Evolutionary conservation across 140 eudicot genomes (phyloP).

Genomic region (Bidens hawaiensis): DNA sequence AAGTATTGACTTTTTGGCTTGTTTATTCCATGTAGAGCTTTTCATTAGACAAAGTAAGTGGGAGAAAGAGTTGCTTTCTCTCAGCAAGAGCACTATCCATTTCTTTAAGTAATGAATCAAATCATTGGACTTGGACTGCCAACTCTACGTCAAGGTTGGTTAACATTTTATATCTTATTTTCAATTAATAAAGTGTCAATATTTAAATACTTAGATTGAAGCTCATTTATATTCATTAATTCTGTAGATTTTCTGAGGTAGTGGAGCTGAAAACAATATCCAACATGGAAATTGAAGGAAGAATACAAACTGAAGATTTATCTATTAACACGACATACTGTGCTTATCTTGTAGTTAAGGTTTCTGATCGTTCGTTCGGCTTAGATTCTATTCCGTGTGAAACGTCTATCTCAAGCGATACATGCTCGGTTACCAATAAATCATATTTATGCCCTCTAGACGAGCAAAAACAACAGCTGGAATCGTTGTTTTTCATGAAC

Average conservation of each 20-base stretch:
- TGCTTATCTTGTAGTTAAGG: constrained; percentile 45
- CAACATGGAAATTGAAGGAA: constrained; percentile 45
- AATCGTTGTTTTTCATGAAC: constrained; percentile 39
- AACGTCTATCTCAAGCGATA: constrained; percentile 20
- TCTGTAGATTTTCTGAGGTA: constrained; percentile 44
- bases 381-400: constrained; percentile 55
- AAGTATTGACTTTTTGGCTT: background rate
- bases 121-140: constrained; percentile 55
- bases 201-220: background rate
- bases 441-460: constrained; percentile 32
- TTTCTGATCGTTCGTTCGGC: constrained; percentile 41
- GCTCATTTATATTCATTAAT: background rate
- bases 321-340: constrained; percentile 48
- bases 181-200: background rate
- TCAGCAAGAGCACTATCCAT: constrained; percentile 55
- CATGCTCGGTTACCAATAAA: constrained; percentile 21
- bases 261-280: constrained; percentile 45
- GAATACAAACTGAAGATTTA: constrained; percentile 28
- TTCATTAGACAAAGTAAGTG: constrained; percentile 41
- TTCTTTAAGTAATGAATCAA: constrained; percentile 35
- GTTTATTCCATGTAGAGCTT: constrained; percentile 42
- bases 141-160: constrained; percentile 42
- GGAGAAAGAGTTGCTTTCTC: constrained; percentile 39
- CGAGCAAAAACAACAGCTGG: constrained; percentile 23
- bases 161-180: background rate